Conservation (phyloP, 2,329 filamentous ascomycete genomes). For the Macrophomina phaseolina region DNA sequence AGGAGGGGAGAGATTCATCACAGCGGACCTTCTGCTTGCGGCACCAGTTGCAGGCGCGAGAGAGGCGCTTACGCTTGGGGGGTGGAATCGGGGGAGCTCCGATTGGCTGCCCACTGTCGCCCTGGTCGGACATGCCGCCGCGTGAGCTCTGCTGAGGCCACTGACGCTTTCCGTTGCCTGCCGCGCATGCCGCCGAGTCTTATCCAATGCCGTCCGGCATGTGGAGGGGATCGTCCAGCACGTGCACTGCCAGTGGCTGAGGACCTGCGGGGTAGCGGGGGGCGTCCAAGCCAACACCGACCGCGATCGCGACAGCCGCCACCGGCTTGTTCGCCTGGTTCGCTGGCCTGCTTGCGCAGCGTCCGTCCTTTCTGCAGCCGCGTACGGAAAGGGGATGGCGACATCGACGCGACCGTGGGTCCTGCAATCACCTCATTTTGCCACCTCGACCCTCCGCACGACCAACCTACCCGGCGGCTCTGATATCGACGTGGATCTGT, state of each 20-base stretch:
- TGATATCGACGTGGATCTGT: not conserved
- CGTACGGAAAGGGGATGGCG: not conserved
- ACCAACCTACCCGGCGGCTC: slow-evolving; percentile 1
- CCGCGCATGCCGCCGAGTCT: slow-evolving; percentile 17
- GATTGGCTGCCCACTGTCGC: slow-evolving; percentile 7
- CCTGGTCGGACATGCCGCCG: slow-evolving; percentile 1
- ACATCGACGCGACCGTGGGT: not conserved
- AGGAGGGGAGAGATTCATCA: slow-evolving; percentile 30
- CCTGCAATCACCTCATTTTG: not conserved
- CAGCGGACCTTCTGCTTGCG: slow-evolving; percentile 30
- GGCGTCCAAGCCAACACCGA: not conserved
- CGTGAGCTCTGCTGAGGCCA: slow-evolving; percentile 15
- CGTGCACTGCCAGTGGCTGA: slow-evolving; percentile 1
- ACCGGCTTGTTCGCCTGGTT: not conserved
- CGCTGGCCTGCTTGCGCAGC: not conserved
- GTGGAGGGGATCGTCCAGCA: slow-evolving; percentile 12
- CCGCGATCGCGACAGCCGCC: not conserved
- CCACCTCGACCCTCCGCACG: not conserved
- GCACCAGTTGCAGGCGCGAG: slow-evolving; percentile 30
- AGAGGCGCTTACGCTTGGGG: slow-evolving; percentile 28
- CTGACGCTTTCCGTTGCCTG: not conserved
- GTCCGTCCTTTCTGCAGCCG: not conserved
- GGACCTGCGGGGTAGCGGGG: slow-evolving; percentile 2
- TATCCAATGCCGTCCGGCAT: slow-evolving; percentile 13
- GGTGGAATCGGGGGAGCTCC: not conserved